phyloP scores from a whole-genome alignment of 306 rosid genomes.

The Prunus persica region DNA sequence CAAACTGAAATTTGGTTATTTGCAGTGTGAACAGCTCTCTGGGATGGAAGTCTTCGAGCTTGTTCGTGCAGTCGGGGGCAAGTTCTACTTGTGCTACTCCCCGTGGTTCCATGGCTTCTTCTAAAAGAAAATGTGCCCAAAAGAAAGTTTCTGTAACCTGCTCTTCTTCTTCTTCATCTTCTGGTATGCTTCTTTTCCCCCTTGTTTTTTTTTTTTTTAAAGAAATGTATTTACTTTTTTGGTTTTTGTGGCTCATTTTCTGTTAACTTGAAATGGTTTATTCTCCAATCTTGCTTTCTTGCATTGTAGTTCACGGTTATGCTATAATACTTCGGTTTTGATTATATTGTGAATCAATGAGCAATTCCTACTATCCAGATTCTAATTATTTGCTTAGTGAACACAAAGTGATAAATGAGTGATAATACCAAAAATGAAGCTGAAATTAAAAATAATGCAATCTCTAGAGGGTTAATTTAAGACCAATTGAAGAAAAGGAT shows the following conservation, averaged over 20 bases:
- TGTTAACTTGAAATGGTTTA: not conserved
- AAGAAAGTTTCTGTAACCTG: slow-evolving; percentile 44
- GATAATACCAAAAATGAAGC: not conserved
- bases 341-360: not conserved
- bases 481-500: not conserved
- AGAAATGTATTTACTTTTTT: not conserved
- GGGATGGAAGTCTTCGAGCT: slow-evolving; percentile 63
- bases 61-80: slow-evolving; percentile 35
- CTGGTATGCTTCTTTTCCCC: slow-evolving; percentile 40
- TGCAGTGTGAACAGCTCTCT: slow-evolving; percentile 46
- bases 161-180: slow-evolving; percentile 51
- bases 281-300: slow-evolving; percentile 6
- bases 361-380: not conserved
- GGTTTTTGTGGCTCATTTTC: not conserved
- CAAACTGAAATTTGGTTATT: slow-evolving; percentile 11
- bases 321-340: not conserved
- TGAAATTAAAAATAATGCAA: not conserved
- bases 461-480: not conserved
- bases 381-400: not conserved
- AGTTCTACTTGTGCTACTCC: slow-evolving; percentile 18
- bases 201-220: not conserved
- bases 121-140: slow-evolving; percentile 23
- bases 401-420: not conserved
- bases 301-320: not conserved
- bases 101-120: slow-evolving; percentile 26